Conservation (phyloP, 768 basidiomycete genomes). For the Tylopilus sp. region DNA sequence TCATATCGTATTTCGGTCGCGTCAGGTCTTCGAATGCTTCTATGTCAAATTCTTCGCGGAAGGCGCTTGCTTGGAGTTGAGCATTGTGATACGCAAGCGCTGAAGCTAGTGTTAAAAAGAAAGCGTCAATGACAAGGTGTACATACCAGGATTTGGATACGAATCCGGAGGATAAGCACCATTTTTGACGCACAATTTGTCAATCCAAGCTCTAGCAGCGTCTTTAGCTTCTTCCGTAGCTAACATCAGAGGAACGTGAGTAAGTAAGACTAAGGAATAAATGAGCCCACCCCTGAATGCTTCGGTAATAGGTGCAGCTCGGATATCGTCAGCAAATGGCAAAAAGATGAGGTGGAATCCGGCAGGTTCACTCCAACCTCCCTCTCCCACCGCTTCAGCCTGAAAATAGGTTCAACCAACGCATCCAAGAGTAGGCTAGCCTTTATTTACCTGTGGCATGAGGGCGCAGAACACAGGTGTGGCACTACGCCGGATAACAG, state of each 20-base stretch:
- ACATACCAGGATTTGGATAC: constrained; percentile 86
- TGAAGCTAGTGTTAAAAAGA: neutral
- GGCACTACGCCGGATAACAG: constrained; percentile 65
- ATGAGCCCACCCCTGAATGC: constrained; percentile 53
- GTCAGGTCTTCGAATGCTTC: constrained; percentile 81
- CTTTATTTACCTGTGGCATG: constrained; percentile 68
- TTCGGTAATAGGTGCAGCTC: constrained; percentile 67
- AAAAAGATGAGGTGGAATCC: constrained; percentile 91
- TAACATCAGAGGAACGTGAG: constrained; percentile 28
- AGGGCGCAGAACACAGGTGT: constrained; percentile 80
- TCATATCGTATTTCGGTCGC: constrained; percentile 67
- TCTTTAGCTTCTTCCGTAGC: constrained; percentile 68
- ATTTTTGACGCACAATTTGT: constrained; percentile 73
- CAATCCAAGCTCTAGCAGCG: constrained; percentile 69
- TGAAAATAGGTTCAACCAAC: constrained; percentile 26
- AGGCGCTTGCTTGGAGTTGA: constrained; percentile 88
- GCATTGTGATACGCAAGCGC: constrained; percentile 83
- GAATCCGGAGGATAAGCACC: constrained; percentile 85
- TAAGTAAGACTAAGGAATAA: neutral
- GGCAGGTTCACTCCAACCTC: constrained; percentile 77
- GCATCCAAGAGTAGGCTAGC: neutral
- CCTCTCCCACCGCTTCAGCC: constrained; percentile 68
- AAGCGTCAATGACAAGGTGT: neutral
- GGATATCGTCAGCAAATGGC: constrained; percentile 95
- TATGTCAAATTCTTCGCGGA: constrained; percentile 83